phyloP scores from a whole-genome alignment of 768 basidiomycete genomes.

The Royoungia palumana region DNA sequence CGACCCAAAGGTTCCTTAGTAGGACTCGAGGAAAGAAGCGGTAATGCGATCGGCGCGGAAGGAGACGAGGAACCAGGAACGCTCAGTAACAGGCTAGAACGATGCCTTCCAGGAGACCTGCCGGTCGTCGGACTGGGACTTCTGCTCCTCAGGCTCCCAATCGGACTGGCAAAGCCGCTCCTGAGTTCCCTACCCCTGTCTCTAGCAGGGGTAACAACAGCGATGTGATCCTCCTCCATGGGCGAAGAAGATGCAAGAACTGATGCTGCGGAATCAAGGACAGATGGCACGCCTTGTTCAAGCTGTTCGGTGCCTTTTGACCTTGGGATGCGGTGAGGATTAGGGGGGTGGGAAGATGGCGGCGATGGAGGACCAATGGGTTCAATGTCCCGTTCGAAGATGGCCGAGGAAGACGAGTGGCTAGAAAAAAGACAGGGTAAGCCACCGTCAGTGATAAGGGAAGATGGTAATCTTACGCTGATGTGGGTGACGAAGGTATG shows the following conservation, averaged over 20 bases:
- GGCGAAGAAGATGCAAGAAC: conserved; percentile 50
- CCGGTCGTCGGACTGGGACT: conserved; percentile 58
- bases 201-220: conserved; percentile 56
- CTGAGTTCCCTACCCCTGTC: conserved; percentile 32
- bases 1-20: conserved; percentile 16
- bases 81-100: conserved; percentile 47
- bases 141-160: conserved; percentile 58
- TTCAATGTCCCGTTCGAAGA: conserved; percentile 91
- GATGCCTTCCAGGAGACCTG: conserved; percentile 33
- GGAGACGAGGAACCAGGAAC: conserved; percentile 40
- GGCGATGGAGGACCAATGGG: conserved; percentile 41
- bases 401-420: conserved; percentile 82
- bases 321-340: conserved; percentile 73
- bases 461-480: conserved; percentile 50
- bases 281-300: conserved; percentile 80
- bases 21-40: conserved; percentile 29
- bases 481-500: conserved; percentile 77
- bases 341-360: conserved; percentile 39
- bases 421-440: conserved; percentile 3
- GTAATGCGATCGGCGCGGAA: conserved; percentile 14
- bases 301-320: conserved; percentile 70
- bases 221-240: conserved; percentile 54
- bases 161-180: conserved; percentile 65
- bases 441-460: conserved; percentile 6
- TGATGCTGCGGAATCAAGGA: conserved; percentile 78